phyloP scores from a whole-genome alignment of 768 basidiomycete species.

The Lentinula aciculospora region DNA sequence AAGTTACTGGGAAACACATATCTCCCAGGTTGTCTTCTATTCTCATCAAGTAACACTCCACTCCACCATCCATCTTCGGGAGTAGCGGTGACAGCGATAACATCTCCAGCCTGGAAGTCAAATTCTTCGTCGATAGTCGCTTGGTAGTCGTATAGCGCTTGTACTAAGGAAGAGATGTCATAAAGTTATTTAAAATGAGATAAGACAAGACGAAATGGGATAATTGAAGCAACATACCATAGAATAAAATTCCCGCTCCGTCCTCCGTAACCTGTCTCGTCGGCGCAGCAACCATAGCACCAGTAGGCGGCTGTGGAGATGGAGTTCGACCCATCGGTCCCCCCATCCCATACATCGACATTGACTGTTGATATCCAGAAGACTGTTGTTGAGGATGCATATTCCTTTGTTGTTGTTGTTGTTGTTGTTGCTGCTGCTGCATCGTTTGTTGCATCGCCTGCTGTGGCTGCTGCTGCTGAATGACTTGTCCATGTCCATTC shows the following conservation, averaged over 20 bases:
- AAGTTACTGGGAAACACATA: constrained; percentile 61
- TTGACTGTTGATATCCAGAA: not conserved
- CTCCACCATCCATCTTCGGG: constrained; percentile 82
- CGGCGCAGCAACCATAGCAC: constrained; percentile 30
- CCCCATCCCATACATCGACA: not conserved
- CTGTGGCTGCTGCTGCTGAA: not conserved
- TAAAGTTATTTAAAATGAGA: not conserved
- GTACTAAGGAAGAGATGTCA: constrained; percentile 32
- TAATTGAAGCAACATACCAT: constrained; percentile 7
- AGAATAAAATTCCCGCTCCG: constrained; percentile 12
- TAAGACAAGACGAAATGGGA: not conserved
- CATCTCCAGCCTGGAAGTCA: constrained; percentile 69
- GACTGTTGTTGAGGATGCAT: constrained; percentile 1
- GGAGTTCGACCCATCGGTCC: constrained; percentile 23
- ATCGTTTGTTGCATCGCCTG: not conserved
- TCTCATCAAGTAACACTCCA: constrained; percentile 53
- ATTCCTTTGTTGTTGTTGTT: not conserved
- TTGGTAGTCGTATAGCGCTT: constrained; percentile 60
- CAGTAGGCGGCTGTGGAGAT: constrained; percentile 40
- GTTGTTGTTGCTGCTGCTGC: not conserved
- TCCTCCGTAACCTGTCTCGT: constrained; percentile 23
- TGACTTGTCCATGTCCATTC: not conserved
- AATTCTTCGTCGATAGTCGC: constrained; percentile 67
- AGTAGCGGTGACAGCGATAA: constrained; percentile 70
- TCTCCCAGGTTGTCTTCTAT: constrained; percentile 41